Conservation (phyloP, 176 grass and related monocot species). For the Paspalum notatum region DNA sequence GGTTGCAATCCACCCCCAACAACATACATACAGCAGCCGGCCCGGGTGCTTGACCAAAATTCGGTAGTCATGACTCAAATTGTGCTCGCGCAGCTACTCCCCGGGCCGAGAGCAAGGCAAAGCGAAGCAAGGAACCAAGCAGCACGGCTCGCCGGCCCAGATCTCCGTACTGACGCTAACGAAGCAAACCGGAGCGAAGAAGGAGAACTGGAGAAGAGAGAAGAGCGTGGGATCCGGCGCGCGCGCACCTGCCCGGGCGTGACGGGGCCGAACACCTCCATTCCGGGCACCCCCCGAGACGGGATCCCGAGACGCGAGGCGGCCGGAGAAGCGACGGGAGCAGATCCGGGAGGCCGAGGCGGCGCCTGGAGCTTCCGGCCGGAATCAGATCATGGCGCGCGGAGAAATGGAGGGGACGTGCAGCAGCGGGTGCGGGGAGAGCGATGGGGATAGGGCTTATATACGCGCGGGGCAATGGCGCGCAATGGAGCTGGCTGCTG, state of each 20-base stretch:
- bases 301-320: slow-evolving; percentile 16
- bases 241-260: slow-evolving; percentile 61
- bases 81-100: neutral
- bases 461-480: neutral
- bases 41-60: neutral
- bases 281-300: neutral
- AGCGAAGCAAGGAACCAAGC: neutral
- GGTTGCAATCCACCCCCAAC: neutral
- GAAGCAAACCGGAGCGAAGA: neutral
- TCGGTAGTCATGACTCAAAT: neutral
- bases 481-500: neutral
- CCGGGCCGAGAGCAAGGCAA: neutral
- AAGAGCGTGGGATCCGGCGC: neutral
- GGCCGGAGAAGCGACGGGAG: neutral
- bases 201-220: too few relatives aligned
- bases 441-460: slow-evolving; percentile 45
- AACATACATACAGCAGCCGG: neutral
- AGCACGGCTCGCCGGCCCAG: neutral
- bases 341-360: slow-evolving; percentile 41
- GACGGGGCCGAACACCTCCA: slow-evolving; percentile 79
- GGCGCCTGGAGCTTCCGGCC: neutral
- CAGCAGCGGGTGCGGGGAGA: neutral
- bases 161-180: neutral
- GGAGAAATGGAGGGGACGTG: neutral
- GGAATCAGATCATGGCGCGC: slow-evolving; percentile 10